Percentiles rank a stretch among this genome's conserved stretches.
These are phyloP conservation scores for Cytospora piceicola DNA, from an alignment of 2,329 filamentous ascomycete species.

Conservation along the genomic window DNA sequence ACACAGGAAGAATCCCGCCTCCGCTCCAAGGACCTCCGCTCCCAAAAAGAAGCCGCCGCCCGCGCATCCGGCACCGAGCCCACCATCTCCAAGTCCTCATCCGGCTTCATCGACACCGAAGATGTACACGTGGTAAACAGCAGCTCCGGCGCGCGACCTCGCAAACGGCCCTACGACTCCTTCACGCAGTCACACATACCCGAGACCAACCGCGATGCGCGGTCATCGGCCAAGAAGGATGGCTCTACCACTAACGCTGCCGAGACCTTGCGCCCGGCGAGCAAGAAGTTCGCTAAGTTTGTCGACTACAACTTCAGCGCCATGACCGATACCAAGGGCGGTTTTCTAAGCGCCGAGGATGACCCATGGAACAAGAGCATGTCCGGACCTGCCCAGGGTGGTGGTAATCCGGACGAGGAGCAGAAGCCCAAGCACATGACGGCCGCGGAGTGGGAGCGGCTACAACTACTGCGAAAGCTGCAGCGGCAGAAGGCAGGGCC, in stretches of 20 bases:
- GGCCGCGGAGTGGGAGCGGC: constrained; percentile 85
- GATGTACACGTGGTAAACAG: constrained; percentile 58
- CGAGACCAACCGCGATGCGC: constrained; percentile 71
- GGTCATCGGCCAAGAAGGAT: constrained; percentile 50
- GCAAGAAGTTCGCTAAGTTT: constrained; percentile 85
- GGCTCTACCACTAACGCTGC: constrained; percentile 23
- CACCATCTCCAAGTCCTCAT: constrained; percentile 55
- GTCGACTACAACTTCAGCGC: constrained; percentile 98
- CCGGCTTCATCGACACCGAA: constrained; percentile 73
- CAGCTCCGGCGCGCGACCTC: constrained; percentile 46
- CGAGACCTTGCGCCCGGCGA: constrained; percentile 67
- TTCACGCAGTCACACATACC: constrained; percentile 59
- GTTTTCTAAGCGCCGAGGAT: constrained; percentile 88
- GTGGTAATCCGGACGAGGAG: constrained; percentile 46
- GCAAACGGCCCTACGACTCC: constrained; percentile 72
- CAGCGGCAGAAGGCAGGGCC: constrained; percentile 76
- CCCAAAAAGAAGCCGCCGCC: constrained; percentile 69
- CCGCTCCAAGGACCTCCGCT: constrained; percentile 83
- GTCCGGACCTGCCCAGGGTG: constrained; percentile 52
- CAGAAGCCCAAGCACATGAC: constrained; percentile 87
- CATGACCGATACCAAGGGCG: constrained; percentile 97
- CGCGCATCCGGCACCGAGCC: constrained; percentile 49
- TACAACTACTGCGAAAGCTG: constrained; percentile 74
- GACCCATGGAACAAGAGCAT: constrained; percentile 87
- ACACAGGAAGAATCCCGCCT: constrained; percentile 82